A percentile compares a stretch with the other conserved stretches of the same genome.
Evolutionary conservation across 176 grass and related monocot species (phyloP).

Genomic region (Areca catechu): DNA sequence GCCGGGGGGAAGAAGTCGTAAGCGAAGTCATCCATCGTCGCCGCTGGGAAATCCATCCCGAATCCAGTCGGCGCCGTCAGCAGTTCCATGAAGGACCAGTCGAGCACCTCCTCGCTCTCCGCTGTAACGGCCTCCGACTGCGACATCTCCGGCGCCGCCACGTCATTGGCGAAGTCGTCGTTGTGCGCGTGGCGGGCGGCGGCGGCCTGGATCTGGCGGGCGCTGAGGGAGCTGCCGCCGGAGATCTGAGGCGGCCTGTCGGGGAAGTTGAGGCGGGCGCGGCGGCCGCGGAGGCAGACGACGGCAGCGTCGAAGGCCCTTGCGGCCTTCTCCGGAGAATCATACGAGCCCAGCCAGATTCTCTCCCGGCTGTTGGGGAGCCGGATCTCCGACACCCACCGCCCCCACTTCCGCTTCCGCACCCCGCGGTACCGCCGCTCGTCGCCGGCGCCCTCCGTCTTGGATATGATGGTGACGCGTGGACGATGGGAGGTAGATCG

Average conservation of each 20-base stretch:
- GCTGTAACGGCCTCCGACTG: background rate
- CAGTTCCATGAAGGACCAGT: background rate
- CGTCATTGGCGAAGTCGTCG: background rate
- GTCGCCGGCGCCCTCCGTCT: background rate
- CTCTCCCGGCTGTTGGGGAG: constrained; percentile 2
- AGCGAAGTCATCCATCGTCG: background rate
- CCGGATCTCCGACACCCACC: constrained; percentile 9
- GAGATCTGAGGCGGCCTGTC: background rate
- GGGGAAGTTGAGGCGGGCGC: background rate
- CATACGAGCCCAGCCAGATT: constrained; percentile 5
- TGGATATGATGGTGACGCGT: no score
- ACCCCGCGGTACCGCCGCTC: background rate
- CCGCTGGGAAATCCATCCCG: background rate
- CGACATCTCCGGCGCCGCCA: background rate
- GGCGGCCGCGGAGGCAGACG: constrained; percentile 1
- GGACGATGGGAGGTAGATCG: no score
- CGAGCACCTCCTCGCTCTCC: constrained; percentile 1
- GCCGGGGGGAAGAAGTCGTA: background rate
- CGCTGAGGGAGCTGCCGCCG: background rate
- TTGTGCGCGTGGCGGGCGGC: constrained; percentile 1
- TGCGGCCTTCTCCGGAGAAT: constrained; percentile 5
- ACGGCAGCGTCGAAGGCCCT: constrained; percentile 1
- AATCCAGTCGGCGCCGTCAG: background rate
- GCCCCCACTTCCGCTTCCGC: constrained; percentile 3
- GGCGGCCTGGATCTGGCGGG: background rate